Evolutionary conservation across 1,284 basidiomycete species (phyloP).

Genomic region (Violaceomyces palustris): DNA sequence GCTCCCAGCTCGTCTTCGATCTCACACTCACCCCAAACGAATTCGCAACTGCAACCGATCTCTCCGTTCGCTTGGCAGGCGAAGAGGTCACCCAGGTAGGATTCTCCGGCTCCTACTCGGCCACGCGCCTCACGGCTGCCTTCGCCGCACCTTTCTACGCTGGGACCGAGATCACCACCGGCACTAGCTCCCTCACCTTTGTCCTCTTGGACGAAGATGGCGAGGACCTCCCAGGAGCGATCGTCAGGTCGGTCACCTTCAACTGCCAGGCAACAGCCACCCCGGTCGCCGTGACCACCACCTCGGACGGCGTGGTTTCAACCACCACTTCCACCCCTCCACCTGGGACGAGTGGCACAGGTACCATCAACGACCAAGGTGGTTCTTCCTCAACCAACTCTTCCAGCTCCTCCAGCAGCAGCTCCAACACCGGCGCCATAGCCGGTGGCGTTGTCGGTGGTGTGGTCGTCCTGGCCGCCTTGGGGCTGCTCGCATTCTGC

Average conservation of each 20-base stretch:
- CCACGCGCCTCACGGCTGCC: conserved; percentile 5
- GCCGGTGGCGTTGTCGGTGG: conserved; percentile 34
- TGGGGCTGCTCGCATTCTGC: conserved; percentile 23
- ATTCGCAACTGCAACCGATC: conserved; percentile 1
- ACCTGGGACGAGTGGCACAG: neutral
- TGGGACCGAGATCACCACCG: conserved; percentile 5
- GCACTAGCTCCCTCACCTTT: conserved; percentile 11
- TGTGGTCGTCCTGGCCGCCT: conserved; percentile 9
- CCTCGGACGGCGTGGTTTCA: conserved; percentile 3
- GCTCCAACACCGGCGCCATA: conserved; percentile 27
- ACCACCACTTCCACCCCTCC: conserved; percentile 2
- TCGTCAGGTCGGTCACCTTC: conserved; percentile 17
- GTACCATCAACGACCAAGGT: neutral
- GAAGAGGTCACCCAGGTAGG: conserved; percentile 8
- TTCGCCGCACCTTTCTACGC: conserved; percentile 13
- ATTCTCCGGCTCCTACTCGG: conserved; percentile 9
- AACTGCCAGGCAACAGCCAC: conserved; percentile 13
- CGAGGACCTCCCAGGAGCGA: conserved; percentile 3
- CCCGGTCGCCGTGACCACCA: conserved; percentile 7
- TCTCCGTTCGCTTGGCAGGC: conserved; percentile 8
- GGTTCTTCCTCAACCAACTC: conserved; percentile 1
- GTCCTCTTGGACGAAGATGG: conserved; percentile 10
- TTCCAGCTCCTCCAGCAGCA: conserved; percentile 11
- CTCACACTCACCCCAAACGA: conserved; percentile 12
- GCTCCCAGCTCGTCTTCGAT: conserved; percentile 12